These are phyloP conservation scores for Neurospora sp. DNA, from an alignment of 495 filamentous ascomycete genomes.

Conservation along the genomic window DNA sequence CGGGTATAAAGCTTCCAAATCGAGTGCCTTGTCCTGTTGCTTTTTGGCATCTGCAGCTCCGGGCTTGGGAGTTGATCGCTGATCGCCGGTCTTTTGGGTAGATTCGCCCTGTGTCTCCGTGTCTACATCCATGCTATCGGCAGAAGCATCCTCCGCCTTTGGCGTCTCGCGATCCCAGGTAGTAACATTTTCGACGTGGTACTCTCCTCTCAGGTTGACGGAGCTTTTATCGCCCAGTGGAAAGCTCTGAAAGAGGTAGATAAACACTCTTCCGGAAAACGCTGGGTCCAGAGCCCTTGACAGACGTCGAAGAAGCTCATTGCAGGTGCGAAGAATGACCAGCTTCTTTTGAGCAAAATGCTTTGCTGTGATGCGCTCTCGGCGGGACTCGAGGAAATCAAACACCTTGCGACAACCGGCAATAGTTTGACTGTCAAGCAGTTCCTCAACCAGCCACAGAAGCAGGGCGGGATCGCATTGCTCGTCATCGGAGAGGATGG, in stretches of 20 bases:
- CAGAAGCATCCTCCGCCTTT: constrained; percentile 35
- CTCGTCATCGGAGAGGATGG: constrained; percentile 74
- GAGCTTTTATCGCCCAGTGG: constrained; percentile 92
- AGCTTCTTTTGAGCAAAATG: constrained; percentile 77
- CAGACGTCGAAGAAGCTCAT: constrained; percentile 82
- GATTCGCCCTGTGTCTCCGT: constrained; percentile 17
- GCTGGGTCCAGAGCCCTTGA: constrained; percentile 93
- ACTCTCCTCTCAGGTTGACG: constrained; percentile 92
- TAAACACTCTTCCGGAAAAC: constrained; percentile 93
- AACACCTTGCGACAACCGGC: constrained; percentile 83
- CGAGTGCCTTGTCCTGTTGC: constrained; percentile 31
- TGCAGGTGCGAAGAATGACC: constrained; percentile 83
- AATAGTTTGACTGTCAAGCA: constrained; percentile 91
- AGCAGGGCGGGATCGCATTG: constrained; percentile 76
- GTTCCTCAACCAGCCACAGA: constrained; percentile 86
- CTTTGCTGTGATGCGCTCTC: constrained; percentile 77
- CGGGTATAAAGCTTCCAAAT: constrained; percentile 70
- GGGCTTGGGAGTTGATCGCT: constrained; percentile 36
- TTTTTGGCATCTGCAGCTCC: constrained; percentile 26
- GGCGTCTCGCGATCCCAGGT: constrained; percentile 55
- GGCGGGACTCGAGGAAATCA: constrained; percentile 84
- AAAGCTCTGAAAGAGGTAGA: constrained; percentile 96
- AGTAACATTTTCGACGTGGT: constrained; percentile 91
- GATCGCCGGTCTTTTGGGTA: constrained; percentile 26
- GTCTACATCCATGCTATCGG: constrained; percentile 56